Conservation (phyloP, 768 basidiomycete genomes). For the Pisolithus albus region DNA sequence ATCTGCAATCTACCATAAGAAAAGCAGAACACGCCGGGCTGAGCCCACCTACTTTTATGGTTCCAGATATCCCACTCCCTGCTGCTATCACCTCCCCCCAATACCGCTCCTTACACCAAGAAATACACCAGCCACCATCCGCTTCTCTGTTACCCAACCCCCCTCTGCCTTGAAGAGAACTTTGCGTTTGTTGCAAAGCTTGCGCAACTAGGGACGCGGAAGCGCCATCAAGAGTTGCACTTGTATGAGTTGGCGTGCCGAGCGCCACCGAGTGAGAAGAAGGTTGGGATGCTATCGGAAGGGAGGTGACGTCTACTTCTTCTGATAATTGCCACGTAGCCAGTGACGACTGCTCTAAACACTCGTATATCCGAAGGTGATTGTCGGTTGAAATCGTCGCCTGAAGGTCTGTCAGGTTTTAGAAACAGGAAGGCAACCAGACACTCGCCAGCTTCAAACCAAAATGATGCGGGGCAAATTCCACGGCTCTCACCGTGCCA, state of each 20-base stretch:
- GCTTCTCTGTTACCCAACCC: conserved; percentile 67
- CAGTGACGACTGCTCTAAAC: conserved; percentile 65
- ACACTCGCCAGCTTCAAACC: conserved; percentile 77
- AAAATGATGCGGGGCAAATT: conserved; percentile 83
- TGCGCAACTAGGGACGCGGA: conserved; percentile 56
- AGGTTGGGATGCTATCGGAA: conserved; percentile 39
- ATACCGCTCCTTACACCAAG: conserved; percentile 94
- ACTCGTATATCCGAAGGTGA: conserved; percentile 83
- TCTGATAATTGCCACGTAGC: conserved; percentile 70
- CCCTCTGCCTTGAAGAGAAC: conserved; percentile 29
- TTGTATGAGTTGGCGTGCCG: conserved; percentile 68
- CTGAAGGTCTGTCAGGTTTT: conserved; percentile 31
- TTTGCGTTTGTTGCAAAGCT: conserved; percentile 49
- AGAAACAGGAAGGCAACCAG: background rate
- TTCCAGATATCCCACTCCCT: conserved; percentile 61
- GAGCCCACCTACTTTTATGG: conserved; percentile 57
- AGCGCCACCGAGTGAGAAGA: conserved; percentile 49
- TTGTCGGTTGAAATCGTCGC: conserved; percentile 88
- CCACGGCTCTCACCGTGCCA: conserved; percentile 78
- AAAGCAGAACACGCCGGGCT: background rate
- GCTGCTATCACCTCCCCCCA: conserved; percentile 91
- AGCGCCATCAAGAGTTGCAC: conserved; percentile 46
- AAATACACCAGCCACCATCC: conserved; percentile 87
- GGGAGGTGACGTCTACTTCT: conserved; percentile 64
- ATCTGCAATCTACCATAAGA: conserved; percentile 38